These are phyloP conservation scores for Mallotus nudiflorus DNA, from an alignment of 345 rosid genomes.

Conservation along the genomic window DNA sequence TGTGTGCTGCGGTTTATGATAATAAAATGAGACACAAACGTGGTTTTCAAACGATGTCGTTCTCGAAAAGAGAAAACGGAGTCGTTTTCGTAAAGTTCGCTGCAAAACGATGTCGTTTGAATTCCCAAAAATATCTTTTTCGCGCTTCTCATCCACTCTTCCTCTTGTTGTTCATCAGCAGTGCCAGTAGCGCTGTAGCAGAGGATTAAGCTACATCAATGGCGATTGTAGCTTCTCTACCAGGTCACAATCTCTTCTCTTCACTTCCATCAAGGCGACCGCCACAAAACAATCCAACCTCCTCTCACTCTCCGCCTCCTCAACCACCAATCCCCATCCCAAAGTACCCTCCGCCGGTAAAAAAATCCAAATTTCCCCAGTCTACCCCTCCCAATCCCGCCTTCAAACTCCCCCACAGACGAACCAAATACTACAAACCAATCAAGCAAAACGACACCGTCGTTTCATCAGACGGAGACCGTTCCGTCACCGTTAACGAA, in stretches of 20 bases:
- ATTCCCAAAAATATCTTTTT: background rate
- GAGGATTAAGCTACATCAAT: slow-evolving; percentile 22
- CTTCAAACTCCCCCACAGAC: slow-evolving; percentile 62
- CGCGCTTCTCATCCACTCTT: background rate
- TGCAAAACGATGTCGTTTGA: background rate
- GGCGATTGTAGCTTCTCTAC: slow-evolving; percentile 61
- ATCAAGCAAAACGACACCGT: slow-evolving; percentile 63
- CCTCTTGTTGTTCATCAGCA: background rate
- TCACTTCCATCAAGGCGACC: slow-evolving; percentile 59
- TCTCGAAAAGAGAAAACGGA: no score
- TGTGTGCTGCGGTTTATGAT: background rate
- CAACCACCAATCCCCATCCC: slow-evolving; percentile 71
- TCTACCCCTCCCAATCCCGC: slow-evolving; percentile 52
- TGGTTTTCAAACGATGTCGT: no score
- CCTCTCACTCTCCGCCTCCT: slow-evolving; percentile 31
- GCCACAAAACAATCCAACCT: slow-evolving; percentile 33
- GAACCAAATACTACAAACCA: slow-evolving; percentile 70
- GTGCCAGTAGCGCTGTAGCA: background rate
- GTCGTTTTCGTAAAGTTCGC: no score
- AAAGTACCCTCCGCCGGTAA: slow-evolving; percentile 56
- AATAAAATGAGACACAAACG: background rate
- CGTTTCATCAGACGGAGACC: slow-evolving; percentile 65
- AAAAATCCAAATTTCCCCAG: slow-evolving; percentile 25
- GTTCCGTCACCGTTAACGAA: slow-evolving; percentile 66
- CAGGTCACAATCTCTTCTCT: slow-evolving; percentile 67